Evolutionary conservation across 441 rosid genomes (phyloP), one percentile per base, ranked within the genome.

Genomic region (Populus hybrid): DNA sequence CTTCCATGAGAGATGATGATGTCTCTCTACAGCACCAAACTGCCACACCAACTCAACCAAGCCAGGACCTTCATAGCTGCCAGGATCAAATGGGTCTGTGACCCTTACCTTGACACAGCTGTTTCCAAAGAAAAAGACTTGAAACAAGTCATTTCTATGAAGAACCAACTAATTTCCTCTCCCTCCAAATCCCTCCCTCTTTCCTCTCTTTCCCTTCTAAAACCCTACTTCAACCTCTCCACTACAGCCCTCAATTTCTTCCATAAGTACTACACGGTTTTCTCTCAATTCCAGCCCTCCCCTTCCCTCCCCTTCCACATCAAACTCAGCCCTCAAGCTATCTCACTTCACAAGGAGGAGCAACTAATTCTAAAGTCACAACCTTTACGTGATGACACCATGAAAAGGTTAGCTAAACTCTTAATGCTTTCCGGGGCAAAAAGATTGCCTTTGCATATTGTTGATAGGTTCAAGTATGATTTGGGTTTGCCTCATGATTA

Each of bases 401-500:
- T 87, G 46, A 76, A 79, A 59, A 83, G 94, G 67, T 79, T 94
- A 21, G 85, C 92, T 16, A 94, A 89, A 86, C 67, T 94, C 68
- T 75, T 94, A 83, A 88, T 94, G 97, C 87, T 92, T 26, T 79
- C 93, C 0, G 76, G 86, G 75, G 81, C 84, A 1, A 69, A 64
- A 20, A 83, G 77, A 73, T 80, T 91, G 84, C 98, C 98, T 30
- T 78, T 94, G 16, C 46, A 71, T 73, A n/a, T 89, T 23, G 57
- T 94, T n/a, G 88, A 90, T 78, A 83, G 81, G 75, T 89, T 94
- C 81, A 82, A 81, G 71, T 87, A 86, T 63, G 98, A 94, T 84
- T 74, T 94, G 50, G 98, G 96, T 36, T 88, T 94, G 80, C 94
- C 97, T 71, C 84, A 82, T 71, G 78, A 90, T 84, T 92, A 90